A percentile compares a stretch with the other conserved stretches of the same genome.
Evolutionary conservation across 129 eudicot genomes (phyloP).

Genomic region (Saussurea involucrata): DNA sequence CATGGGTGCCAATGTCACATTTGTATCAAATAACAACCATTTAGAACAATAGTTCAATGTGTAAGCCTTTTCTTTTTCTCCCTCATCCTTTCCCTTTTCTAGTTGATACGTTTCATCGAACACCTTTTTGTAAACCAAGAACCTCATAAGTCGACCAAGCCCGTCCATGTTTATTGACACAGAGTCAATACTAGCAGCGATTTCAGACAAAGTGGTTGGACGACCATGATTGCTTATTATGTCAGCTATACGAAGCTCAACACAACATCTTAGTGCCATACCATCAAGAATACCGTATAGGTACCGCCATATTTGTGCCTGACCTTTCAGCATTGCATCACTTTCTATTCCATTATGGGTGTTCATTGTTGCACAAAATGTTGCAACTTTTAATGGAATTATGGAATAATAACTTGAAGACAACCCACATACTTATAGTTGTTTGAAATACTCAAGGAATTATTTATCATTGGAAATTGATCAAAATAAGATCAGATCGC

Average conservation of each 20-base stretch:
- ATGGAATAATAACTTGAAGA: not conserved
- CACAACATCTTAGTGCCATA: constrained; percentile 41
- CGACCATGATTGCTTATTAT: constrained; percentile 30
- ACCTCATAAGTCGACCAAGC: constrained; percentile 32
- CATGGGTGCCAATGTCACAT: constrained; percentile 24
- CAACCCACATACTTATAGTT: not conserved
- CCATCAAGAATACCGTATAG: constrained; percentile 23
- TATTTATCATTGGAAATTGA: too few species aligned
- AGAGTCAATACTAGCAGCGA: constrained; percentile 18
- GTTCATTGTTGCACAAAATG: not conserved
- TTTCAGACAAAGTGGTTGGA: constrained; percentile 34
- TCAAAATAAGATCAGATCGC: too few species aligned
- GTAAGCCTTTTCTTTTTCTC: constrained; percentile 7
- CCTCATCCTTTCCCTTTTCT: not conserved
- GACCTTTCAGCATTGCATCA: constrained; percentile 21
- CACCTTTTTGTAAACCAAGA: constrained; percentile 23
- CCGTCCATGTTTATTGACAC: constrained; percentile 8
- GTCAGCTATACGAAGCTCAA: constrained; percentile 45
- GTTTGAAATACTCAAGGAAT: too few species aligned
- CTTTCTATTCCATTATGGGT: not conserved
- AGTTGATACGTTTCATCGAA: constrained; percentile 11
- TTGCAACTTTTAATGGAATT: not conserved
- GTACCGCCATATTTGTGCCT: constrained; percentile 22
- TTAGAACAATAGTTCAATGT: constrained; percentile 20
- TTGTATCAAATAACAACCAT: constrained; percentile 20